Evolutionary conservation across 805 yeast genomes (phyloP).

Genomic region (Zygosaccharomyces pseudorouxii): DNA sequence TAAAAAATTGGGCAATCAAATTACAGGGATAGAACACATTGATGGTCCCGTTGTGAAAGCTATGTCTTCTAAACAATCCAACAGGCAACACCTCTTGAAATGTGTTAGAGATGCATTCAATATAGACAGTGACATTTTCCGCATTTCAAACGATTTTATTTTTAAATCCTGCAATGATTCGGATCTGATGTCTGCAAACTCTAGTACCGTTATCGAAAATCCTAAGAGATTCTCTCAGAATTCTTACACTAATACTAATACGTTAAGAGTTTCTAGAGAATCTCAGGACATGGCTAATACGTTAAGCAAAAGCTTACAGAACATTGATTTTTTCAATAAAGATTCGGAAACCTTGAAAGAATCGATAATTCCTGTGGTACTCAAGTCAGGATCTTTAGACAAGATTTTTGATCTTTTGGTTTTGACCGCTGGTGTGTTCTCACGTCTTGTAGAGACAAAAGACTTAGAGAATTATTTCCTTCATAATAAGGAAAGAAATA

Average conservation of each 20-base stretch:
- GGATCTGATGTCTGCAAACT: slow-evolving; percentile 38
- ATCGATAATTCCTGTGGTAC: slow-evolving; percentile 42
- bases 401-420: slow-evolving; percentile 76
- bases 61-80: slow-evolving; percentile 25
- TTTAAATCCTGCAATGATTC: slow-evolving; percentile 50
- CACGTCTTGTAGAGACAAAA: slow-evolving; percentile 38
- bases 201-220: slow-evolving; percentile 46
- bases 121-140: slow-evolving; percentile 53
- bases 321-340: slow-evolving; percentile 31
- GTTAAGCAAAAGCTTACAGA: slow-evolving; percentile 28
- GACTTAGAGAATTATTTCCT: slow-evolving; percentile 42
- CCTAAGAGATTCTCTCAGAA: slow-evolving; percentile 41
- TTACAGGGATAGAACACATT: slow-evolving; percentile 46
- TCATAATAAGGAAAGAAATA: slow-evolving; percentile 23
- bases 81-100: slow-evolving; percentile 48
- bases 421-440: slow-evolving; percentile 59
- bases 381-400: slow-evolving; percentile 69
- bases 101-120: slow-evolving; percentile 61
- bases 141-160: slow-evolving; percentile 50
- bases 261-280: slow-evolving; percentile 16
- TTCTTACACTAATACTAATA: slow-evolving; percentile 22
- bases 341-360: slow-evolving; percentile 36
- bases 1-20: slow-evolving; percentile 11
- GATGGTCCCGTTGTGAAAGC: slow-evolving; percentile 36
- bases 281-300: slow-evolving; percentile 21